These are phyloP conservation scores for Solanum gandarillasii DNA, from an alignment of 257 asterid genomes.

Conservation along the genomic window DNA sequence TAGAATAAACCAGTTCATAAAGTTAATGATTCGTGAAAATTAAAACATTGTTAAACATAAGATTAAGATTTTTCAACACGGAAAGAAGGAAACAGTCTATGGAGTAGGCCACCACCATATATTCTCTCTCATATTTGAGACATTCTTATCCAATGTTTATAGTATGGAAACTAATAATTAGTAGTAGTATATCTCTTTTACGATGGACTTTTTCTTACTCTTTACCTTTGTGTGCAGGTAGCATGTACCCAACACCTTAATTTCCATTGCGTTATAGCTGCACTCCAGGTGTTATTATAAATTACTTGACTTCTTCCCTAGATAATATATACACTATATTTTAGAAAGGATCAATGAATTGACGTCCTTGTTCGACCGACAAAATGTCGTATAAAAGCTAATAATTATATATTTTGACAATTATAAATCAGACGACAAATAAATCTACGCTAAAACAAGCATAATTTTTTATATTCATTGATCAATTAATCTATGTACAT, in stretches of 20 bases:
- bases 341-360: not conserved
- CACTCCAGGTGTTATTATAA: not conserved
- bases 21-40: not conserved
- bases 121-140: slow-evolving; percentile 6
- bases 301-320: not conserved
- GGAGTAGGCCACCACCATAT: slow-evolving; percentile 18
- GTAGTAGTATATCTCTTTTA: not conserved
- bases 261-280: not conserved
- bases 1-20: not conserved
- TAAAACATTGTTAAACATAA: not conserved
- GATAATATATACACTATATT: not conserved
- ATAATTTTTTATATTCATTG: not conserved
- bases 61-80: slow-evolving; percentile 10
- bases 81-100: slow-evolving; percentile 6
- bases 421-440: not conserved
- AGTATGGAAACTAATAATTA: slow-evolving; percentile 15
- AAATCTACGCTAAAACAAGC: not conserved
- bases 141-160: slow-evolving; percentile 7
- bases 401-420: no score
- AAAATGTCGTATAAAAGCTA: no score
- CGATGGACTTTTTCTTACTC: slow-evolving; percentile 1
- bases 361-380: not conserved
- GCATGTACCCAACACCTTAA: not conserved
- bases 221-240: not conserved
- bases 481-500: no score